Base-by-base conservation (phyloP, 2,329 filamentous ascomycete species). In the Alternaria arbusti region DNA sequence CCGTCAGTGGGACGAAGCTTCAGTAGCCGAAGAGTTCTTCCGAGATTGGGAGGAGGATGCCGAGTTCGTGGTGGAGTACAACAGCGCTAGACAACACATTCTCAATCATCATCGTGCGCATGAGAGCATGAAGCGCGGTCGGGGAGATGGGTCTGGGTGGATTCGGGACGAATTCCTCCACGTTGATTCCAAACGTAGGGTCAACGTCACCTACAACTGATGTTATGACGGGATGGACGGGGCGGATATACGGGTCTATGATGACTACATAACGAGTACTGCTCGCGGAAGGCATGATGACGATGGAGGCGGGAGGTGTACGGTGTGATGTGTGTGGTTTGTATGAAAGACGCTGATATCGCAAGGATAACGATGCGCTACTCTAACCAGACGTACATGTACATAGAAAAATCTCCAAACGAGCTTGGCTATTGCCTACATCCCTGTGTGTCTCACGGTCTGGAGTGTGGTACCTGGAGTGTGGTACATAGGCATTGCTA, bases 101-200 rank as follows among this genome's bases (percentile, higher is more conserved):
- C 20, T 68, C 11, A 8, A 46, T 0, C 69, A 71, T 52, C 65
- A 67, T 55, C 45, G 47, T 9, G 59, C 60, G 3, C 67, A 71
- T 50, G 64, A 66, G 54, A 26, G 28, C 0, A 11, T 45, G 11
- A 15, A 46, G 22, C 55, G 52, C 30, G 58, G 60, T 5, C 40
- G 52, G 3, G 57, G 45, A 5, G 44, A 30, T 23, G 6, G 1
- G 1, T n/a, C 15, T 4, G 8, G 5, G 3, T 32, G 15, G 6
- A 25, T 20, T 20, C 20, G 45, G 45, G 12, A n/a, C 25, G 26
- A 57, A 25, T 20, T 50, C 6, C 13, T 8, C 25, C 6, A 7
- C 9, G 5, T 50, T 20, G 46, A 50, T n/a, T n/a, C 5, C 6
- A 7, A 6, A n/a, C 47, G 47, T 30, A 4, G 47, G 11, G 22